Percentiles rank a stretch among this genome's conserved stretches.
These are phyloP conservation scores for Arabidopsis arenosa DNA, from an alignment of 345 rosid species.

Conservation along the genomic window DNA sequence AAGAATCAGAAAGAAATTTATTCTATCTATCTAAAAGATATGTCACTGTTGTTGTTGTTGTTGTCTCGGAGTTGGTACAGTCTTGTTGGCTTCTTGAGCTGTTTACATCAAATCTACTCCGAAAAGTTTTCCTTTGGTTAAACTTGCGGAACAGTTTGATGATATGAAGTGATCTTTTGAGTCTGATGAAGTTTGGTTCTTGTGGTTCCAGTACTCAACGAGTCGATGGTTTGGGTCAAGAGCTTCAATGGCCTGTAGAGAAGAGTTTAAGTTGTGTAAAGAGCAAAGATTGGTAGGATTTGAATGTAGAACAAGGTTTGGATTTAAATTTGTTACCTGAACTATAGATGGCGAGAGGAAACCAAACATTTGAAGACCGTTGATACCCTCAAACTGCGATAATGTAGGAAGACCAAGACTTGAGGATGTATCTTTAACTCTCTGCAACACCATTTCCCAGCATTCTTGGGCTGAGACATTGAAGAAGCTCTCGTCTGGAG, in stretches of 20 bases:
- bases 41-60: conserved; percentile 4
- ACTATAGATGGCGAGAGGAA: conserved; percentile 65
- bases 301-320: neutral
- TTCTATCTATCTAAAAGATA: conserved; percentile 38
- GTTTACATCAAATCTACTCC: conserved; percentile 49
- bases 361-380: conserved; percentile 89
- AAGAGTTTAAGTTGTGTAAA: conserved; percentile 2
- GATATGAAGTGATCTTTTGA: conserved; percentile 41
- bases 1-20: conserved; percentile 16
- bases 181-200: conserved; percentile 36
- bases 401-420: conserved; percentile 50
- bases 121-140: conserved; percentile 45
- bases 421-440: conserved; percentile 46
- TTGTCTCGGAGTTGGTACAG: conserved; percentile 9
- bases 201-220: conserved; percentile 76
- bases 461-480: conserved; percentile 71
- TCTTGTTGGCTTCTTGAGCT: conserved; percentile 35
- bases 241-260: conserved; percentile 75
- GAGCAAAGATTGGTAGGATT: neutral
- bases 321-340: conserved; percentile 53
- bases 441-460: conserved; percentile 82
- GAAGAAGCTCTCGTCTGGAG: conserved; percentile 57
- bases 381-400: conserved; percentile 47
- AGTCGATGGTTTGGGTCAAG: conserved; percentile 75
- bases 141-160: conserved; percentile 39